Evolutionary conservation across 1,284 basidiomycete genomes (phyloP).

Genomic region (Ganoderma meredithae): DNA sequence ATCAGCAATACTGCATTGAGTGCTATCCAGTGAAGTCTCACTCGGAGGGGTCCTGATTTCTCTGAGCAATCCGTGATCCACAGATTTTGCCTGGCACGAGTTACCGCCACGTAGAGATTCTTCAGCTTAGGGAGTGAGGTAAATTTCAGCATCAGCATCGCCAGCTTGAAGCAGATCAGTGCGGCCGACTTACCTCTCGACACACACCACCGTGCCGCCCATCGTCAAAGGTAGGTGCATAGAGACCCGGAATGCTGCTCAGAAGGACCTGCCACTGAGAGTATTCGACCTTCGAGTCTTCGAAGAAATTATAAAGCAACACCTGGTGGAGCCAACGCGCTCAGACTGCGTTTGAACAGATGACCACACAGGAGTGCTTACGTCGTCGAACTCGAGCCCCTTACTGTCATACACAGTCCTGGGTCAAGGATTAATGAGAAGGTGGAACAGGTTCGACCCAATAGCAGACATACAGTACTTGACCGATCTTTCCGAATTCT

Average conservation of each 20-base stretch:
- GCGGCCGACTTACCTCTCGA: constrained; percentile 52
- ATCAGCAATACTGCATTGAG: background rate
- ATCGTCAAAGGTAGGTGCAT: constrained; percentile 58
- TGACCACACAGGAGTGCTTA: constrained; percentile 37
- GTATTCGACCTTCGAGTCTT: constrained; percentile 59
- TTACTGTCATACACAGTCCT: constrained; percentile 77
- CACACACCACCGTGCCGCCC: constrained; percentile 63
- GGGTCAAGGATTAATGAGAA: background rate
- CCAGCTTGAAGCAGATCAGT: background rate
- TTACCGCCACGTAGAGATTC: constrained; percentile 72
- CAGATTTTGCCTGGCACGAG: constrained; percentile 68
- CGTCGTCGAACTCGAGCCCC: constrained; percentile 77
- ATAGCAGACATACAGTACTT: background rate
- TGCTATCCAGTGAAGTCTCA: constrained; percentile 36
- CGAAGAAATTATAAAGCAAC: constrained; percentile 74
- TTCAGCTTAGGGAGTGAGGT: constrained; percentile 54
- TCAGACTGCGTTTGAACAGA: background rate
- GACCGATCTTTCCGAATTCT: background rate
- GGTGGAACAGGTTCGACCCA: background rate
- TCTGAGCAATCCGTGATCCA: constrained; percentile 71
- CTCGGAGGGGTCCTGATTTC: constrained; percentile 63
- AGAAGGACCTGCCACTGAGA: constrained; percentile 67
- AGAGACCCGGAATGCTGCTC: constrained; percentile 43
- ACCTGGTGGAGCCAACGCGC: constrained; percentile 51
- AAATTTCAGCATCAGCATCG: background rate